A percentile compares a stretch with the other conserved stretches of the same genome.
Conservation (phyloP, 2,329 filamentous ascomycete species). For the Fusarium sp. region DNA sequence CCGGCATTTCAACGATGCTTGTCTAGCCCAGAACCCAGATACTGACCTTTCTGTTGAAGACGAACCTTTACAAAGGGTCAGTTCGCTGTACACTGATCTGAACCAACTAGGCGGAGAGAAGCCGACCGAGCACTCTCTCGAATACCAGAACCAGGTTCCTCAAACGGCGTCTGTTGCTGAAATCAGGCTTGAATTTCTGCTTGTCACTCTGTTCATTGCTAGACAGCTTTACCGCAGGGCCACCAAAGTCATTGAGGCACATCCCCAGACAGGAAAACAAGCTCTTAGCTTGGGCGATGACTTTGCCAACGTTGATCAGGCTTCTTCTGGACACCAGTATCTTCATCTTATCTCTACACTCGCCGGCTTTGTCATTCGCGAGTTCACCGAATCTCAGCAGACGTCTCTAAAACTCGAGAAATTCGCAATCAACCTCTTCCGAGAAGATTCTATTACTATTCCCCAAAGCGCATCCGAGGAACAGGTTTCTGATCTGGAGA, state of each 20-base stretch:
- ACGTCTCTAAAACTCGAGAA: conserved; percentile 45
- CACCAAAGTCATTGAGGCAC: conserved; percentile 44
- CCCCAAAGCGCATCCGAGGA: conserved; percentile 21
- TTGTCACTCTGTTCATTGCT: conserved; percentile 51
- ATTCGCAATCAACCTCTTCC: conserved; percentile 52
- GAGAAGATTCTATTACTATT: conserved; percentile 42
- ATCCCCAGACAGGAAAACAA: conserved; percentile 28
- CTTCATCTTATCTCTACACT: conserved; percentile 50
- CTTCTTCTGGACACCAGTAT: conserved; percentile 48
- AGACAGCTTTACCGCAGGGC: conserved; percentile 54
- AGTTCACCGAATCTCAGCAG: conserved; percentile 52
- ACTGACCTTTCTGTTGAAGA: conserved; percentile 30
- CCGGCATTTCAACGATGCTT: conserved; percentile 55
- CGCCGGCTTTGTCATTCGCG: conserved; percentile 50
- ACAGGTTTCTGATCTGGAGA: conserved; percentile 12
- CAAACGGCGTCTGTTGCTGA: conserved; percentile 40
- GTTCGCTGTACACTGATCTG: conserved; percentile 45
- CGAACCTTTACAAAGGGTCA: conserved; percentile 39
- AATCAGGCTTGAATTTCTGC: conserved; percentile 51
- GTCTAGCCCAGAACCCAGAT: conserved; percentile 39
- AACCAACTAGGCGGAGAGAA: conserved; percentile 27
- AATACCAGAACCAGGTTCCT: conserved; percentile 4
- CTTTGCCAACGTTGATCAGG: conserved; percentile 42
- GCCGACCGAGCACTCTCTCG: neutral
- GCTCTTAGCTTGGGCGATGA: conserved; percentile 48